phyloP scores from a whole-genome alignment of 768 basidiomycete genomes.

The Collybia sordida region DNA sequence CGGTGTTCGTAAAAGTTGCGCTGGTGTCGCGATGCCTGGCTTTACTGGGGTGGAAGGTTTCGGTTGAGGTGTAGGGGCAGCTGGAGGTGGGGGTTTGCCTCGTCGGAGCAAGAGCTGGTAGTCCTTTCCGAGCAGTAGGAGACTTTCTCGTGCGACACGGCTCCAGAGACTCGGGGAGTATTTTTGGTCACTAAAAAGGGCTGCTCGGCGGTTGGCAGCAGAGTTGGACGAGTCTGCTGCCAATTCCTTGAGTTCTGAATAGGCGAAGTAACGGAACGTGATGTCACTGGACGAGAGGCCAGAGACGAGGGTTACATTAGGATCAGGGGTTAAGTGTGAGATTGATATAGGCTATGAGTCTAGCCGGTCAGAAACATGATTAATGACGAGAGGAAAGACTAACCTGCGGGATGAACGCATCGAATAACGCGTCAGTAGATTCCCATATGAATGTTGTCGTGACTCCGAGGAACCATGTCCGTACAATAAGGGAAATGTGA shows the following conservation, averaged over 20 bases:
- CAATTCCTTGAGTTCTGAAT: constrained; percentile 56
- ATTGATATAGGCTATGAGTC: constrained; percentile 45
- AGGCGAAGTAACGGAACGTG: constrained; percentile 64
- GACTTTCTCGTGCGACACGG: constrained; percentile 53
- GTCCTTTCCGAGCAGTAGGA: constrained; percentile 64
- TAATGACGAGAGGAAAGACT: constrained; percentile 7
- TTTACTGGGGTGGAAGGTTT: constrained; percentile 9
- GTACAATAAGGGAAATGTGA: constrained; percentile 42
- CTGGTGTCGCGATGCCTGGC: constrained; percentile 36
- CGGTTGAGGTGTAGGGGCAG: constrained; percentile 16
- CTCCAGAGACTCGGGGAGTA: constrained; percentile 65
- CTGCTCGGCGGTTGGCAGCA: constrained; percentile 44
- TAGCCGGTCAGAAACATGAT: background rate
- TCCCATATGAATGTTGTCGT: constrained; percentile 65
- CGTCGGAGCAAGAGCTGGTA: constrained; percentile 64
- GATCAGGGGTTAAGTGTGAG: constrained; percentile 44
- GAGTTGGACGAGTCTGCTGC: constrained; percentile 41
- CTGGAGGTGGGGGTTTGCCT: constrained; percentile 42
- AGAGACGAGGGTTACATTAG: constrained; percentile 57
- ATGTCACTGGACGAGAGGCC: constrained; percentile 56
- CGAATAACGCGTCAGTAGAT: constrained; percentile 58
- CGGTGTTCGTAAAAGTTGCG: constrained; percentile 37
- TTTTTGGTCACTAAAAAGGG: constrained; percentile 70
- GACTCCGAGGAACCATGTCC: constrained; percentile 50
- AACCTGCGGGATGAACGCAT: constrained; percentile 58